These are phyloP conservation scores for Schizopora paradoxa DNA, from an alignment of 1,284 basidiomycete genomes.

Conservation along the genomic window DNA sequence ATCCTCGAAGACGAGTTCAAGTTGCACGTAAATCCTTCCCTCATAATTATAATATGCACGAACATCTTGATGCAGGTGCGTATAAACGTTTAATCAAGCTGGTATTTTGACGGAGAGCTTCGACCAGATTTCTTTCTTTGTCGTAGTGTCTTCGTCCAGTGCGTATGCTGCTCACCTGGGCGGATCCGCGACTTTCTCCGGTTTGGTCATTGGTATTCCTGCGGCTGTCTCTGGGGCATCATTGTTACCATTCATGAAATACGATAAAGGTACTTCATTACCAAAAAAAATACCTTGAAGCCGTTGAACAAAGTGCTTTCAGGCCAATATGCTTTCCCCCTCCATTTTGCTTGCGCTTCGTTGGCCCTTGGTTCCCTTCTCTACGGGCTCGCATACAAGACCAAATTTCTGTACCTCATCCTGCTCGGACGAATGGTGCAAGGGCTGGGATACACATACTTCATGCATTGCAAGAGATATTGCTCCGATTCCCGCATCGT, in stretches of 20 bases:
- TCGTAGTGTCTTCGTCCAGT: constrained; percentile 61
- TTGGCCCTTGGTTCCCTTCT: constrained; percentile 39
- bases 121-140: constrained; percentile 59
- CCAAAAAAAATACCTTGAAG: neutral
- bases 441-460: constrained; percentile 45
- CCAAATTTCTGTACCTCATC: constrained; percentile 44
- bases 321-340: constrained; percentile 48
- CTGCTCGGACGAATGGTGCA: constrained; percentile 44
- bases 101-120: neutral
- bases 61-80: constrained; percentile 44
- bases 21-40: constrained; percentile 39
- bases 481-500: constrained; percentile 63
- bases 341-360: constrained; percentile 39
- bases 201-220: constrained; percentile 64
- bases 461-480: constrained; percentile 52
- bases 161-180: constrained; percentile 58
- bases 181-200: constrained; percentile 61
- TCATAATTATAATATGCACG: constrained; percentile 39
- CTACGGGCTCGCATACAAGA: constrained; percentile 42
- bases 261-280: constrained; percentile 44
- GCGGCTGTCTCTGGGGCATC: constrained; percentile 52
- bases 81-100: neutral
- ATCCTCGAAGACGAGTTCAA: constrained; percentile 38
- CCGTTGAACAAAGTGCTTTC: neutral
- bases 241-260: constrained; percentile 51